Evolutionary conservation across 2,329 filamentous ascomycete genomes (phyloP).

Genomic region (Fusarium pseudonygamai): DNA sequence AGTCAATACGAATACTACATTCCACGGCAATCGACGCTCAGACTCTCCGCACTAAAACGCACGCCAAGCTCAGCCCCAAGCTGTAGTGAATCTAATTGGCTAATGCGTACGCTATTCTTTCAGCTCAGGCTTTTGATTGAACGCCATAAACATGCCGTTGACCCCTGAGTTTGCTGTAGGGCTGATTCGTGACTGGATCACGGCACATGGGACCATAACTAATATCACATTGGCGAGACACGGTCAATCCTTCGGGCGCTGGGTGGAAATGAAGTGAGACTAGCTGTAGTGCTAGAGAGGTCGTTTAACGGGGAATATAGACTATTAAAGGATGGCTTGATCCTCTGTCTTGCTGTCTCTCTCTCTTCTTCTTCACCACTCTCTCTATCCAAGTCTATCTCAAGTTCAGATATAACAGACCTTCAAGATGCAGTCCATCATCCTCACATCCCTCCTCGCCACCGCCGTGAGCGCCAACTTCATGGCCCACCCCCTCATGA

Average conservation of each 20-base stretch:
- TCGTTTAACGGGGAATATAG: neutral
- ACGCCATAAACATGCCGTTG: neutral
- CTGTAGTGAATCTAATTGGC: accelerated
- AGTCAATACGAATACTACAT: neutral
- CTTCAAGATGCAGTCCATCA: constrained; percentile 44
- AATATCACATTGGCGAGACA: neutral
- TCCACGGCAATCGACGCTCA: neutral
- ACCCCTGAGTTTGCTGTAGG: constrained; percentile 5
- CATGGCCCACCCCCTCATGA: constrained; percentile 43
- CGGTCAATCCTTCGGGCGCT: neutral
- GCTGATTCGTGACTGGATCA: constrained; percentile 9
- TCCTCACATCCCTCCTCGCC: constrained; percentile 42
- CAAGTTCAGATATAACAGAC: neutral
- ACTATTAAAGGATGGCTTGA: constrained; percentile 7
- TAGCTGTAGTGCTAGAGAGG: neutral
- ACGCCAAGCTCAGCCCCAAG: neutral
- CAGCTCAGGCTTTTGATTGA: neutral
- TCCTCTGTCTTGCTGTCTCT: neutral
- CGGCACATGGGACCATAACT: neutral
- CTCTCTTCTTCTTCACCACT: neutral
- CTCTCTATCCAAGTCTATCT: neutral
- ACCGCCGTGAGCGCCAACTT: constrained; percentile 41
- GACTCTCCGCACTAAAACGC: neutral
- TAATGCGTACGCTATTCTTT: accelerated
- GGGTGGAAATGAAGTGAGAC: constrained; percentile 22